Base-by-base conservation (phyloP, 2,329 filamentous ascomycete genomes). In the Cordyceps cicadae region DNA sequence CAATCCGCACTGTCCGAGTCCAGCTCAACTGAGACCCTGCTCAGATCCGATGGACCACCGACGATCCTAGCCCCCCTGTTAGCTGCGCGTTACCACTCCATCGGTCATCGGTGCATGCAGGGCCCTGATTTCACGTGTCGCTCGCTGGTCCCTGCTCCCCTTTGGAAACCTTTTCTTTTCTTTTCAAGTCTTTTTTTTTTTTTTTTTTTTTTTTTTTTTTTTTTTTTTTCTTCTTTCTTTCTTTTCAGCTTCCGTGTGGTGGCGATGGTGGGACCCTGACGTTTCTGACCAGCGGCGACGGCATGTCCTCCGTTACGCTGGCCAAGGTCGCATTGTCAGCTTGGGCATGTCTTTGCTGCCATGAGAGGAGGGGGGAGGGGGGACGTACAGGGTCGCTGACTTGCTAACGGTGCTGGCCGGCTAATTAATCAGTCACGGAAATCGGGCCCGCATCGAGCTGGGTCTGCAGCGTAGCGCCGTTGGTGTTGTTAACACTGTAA, bases 381-480 rank as follows among this genome's bases (percentile, higher is more conserved):
- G 11, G 8, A 15, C 55, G 55, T 50, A 52, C 54, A 48, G 49
- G 62, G 62, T 21, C 32, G 57, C 15, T 64, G 59, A 32, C 39
- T 39, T 11, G 64, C 34, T 5, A 66, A 63, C 0, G 54, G 29
- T 29, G 7, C 29, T 8, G 29, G 46, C 14, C 4, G 24, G 24
- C 24, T 3, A 24, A 24, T 24, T 45, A 59, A 6, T 64, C 61
- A 9, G 54, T 19, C 5, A 67, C 65, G 0, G 60, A 62, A 5
- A 72, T 63, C 3, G 50, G 46, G 2, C 45, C 61, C 34, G 63
- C 66, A 7, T 66, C 60, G 43, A 64, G 52, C 46, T 69, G 64
- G 5, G 53, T 60, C 34, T 66, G 56, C 24, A 67, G 58, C 0
- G 43, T 62, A 15, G 56, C 66, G 6, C 65, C 51, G 3, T 63